Evolutionary conservation across 2,329 filamentous ascomycete species (phyloP).

Genomic region (Fusarium bulbicola): DNA sequence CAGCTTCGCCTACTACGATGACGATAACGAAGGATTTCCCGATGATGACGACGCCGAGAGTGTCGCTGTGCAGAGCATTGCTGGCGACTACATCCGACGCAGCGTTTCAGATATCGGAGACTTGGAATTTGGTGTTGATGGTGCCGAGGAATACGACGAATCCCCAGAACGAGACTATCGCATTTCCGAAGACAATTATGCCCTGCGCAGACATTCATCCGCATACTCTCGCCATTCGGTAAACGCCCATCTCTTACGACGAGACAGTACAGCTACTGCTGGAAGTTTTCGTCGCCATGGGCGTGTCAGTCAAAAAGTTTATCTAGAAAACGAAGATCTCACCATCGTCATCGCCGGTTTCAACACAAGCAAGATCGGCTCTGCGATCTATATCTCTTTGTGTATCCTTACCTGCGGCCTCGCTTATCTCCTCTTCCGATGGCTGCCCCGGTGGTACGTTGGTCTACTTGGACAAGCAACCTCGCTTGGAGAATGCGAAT

Average conservation of each 20-base stretch:
- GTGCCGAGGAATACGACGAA: conserved; percentile 52
- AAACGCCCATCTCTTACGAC: conserved; percentile 73
- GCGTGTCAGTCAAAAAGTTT: conserved; percentile 86
- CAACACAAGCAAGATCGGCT: conserved; percentile 76
- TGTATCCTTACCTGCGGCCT: conserved; percentile 79
- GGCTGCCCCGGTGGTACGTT: conserved; percentile 90
- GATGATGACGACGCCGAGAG: conserved; percentile 45
- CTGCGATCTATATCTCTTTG: conserved; percentile 72
- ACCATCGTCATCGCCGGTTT: conserved; percentile 95
- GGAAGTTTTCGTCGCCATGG: conserved; percentile 69
- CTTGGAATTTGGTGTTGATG: conserved; percentile 51
- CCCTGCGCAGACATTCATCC: conserved; percentile 70
- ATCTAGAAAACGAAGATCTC: conserved; percentile 91
- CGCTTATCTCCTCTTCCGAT: conserved; percentile 85
- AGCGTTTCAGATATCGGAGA: conserved; percentile 53
- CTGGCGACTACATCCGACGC: conserved; percentile 41
- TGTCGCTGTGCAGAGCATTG: conserved; percentile 31
- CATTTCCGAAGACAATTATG: conserved; percentile 56
- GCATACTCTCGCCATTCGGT: conserved; percentile 65
- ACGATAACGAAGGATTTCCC: conserved; percentile 59
- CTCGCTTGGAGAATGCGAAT: conserved; percentile 78
- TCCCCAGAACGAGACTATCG: conserved; percentile 53
- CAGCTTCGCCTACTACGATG: conserved; percentile 90
- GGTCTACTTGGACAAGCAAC: conserved; percentile 74
- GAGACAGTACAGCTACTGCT: conserved; percentile 75